Evolutionary conservation across 1,284 basidiomycete genomes (phyloP).

Genomic region (Trichosporon asahii): DNA sequence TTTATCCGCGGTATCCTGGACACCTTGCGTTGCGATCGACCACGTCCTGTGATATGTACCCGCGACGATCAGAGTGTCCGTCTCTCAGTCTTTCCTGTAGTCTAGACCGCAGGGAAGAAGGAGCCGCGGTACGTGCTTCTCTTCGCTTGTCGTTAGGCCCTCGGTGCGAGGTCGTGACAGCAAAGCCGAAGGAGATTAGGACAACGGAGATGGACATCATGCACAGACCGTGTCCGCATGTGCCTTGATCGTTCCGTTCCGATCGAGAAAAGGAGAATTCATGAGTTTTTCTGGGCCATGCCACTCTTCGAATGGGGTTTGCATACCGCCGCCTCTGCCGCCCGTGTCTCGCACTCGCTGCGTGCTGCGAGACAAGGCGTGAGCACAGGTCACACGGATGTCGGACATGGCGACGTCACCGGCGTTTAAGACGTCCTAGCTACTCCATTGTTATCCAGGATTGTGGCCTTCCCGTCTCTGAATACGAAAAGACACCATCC

Average conservation of each 20-base stretch:
- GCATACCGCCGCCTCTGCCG: background rate
- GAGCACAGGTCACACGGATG: background rate
- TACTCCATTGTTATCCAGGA: background rate
- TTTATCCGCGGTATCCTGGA: background rate
- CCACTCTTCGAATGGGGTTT: background rate
- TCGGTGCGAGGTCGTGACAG: background rate
- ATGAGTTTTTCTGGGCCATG: background rate
- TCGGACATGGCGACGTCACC: background rate
- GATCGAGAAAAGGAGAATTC: background rate
- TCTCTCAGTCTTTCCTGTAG: background rate
- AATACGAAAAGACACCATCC: background rate
- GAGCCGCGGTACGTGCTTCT: background rate
- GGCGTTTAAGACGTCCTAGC: background rate
- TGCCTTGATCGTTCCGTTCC: too few species aligned
- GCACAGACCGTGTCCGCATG: background rate
- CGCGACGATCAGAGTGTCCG: background rate
- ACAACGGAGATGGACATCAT: background rate
- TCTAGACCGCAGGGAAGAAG: background rate
- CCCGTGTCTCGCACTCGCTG: background rate
- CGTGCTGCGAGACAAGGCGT: background rate
- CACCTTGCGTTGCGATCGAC: background rate
- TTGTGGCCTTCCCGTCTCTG: background rate
- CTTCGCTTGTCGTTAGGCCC: background rate
- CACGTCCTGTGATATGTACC: background rate
- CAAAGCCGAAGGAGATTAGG: background rate